Base-by-base conservation (phyloP, 1,284 basidiomycete genomes). In the Salmacisia buchloeana region DNA sequence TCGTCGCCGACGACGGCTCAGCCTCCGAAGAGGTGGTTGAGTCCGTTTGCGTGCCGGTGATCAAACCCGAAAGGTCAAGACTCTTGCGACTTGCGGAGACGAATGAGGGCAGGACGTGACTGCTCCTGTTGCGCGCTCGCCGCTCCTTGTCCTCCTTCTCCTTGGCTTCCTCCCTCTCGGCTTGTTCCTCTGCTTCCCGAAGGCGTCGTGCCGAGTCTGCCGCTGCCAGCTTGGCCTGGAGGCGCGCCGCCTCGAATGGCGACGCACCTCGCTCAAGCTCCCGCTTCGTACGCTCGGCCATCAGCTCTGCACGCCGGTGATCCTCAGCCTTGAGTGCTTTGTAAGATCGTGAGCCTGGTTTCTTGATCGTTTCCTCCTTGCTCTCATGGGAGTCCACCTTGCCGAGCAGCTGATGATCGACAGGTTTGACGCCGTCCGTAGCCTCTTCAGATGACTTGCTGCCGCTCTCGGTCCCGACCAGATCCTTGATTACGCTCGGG, bases 61-160 rank as follows among this genome's bases (percentile, higher is more conserved):
- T 31, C 25, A 54, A 5, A 33, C 49, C 29, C 10, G 49, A 54
- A n/a, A 54, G 10, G 49, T 54, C 49, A n/a, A 54, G 31, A 31
- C 49, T 54, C 49, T 54, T 54, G 13, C 49, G 33, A 12, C 27
- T 31, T 7, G 49, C 9, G 27, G 49, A 15, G 12, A 54, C 49
- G 21, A 54, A 54, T 31, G 49, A 27, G n/a, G 49, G 27, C 9
- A 54, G 49, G 29, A 29, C 49, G 21, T 54, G 49, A 33, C 49
- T 54, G 49, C 29, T 58, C 34, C 27, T 36, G 12, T 27, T 58
- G 33, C 38, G n/a, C 12, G 34, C 27, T 25, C 38, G 27, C 7
- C 38, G 35, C 27, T 58, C 56, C 25, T 58, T 58, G 33, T 58
- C 38, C 27, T 41, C 38, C 35, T 58, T 58, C 35, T 58, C 38